Percentiles rank a stretch among this genome's conserved stretches.
Evolutionary conservation across 192 early-diverging fungal species (phyloP).

Genomic region (Coemansia sp.): DNA sequence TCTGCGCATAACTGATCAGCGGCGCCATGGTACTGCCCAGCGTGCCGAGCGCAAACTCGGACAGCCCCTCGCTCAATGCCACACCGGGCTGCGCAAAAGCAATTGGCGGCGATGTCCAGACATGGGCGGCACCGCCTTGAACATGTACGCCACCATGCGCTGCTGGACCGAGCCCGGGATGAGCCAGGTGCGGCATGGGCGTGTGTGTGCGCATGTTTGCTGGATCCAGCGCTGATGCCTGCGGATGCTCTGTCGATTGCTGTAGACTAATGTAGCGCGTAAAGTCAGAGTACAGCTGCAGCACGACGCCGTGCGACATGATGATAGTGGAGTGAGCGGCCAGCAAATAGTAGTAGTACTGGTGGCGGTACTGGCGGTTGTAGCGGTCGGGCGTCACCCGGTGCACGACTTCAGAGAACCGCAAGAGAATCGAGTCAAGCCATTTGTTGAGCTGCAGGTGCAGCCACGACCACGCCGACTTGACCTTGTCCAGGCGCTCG

Average conservation of each 20-base stretch:
- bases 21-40: constrained; percentile 47
- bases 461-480: constrained; percentile 52
- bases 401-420: constrained; percentile 50
- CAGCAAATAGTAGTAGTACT: constrained; percentile 55
- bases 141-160: no score
- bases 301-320: constrained; percentile 51
- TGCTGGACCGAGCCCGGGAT: neutral
- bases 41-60: constrained; percentile 50
- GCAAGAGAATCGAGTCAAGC: constrained; percentile 49
- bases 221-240: neutral
- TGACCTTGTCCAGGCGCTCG: constrained; percentile 49
- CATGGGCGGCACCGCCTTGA: neutral
- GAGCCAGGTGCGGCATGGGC: constrained; percentile 10
- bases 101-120: neutral
- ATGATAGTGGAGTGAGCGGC: constrained; percentile 54
- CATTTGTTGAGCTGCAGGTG: constrained; percentile 56
- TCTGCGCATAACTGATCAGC: constrained; percentile 41
- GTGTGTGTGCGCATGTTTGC: neutral
- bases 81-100: constrained; percentile 11
- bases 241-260: constrained; percentile 16
- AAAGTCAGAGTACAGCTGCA: constrained; percentile 47
- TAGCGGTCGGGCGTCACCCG: constrained; percentile 42
- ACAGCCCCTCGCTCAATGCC: constrained; percentile 47
- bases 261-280: constrained; percentile 34
- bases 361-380: constrained; percentile 52